phyloP scores from a whole-genome alignment of 345 rosid species.

The Eucalyptus lansdowneana region DNA sequence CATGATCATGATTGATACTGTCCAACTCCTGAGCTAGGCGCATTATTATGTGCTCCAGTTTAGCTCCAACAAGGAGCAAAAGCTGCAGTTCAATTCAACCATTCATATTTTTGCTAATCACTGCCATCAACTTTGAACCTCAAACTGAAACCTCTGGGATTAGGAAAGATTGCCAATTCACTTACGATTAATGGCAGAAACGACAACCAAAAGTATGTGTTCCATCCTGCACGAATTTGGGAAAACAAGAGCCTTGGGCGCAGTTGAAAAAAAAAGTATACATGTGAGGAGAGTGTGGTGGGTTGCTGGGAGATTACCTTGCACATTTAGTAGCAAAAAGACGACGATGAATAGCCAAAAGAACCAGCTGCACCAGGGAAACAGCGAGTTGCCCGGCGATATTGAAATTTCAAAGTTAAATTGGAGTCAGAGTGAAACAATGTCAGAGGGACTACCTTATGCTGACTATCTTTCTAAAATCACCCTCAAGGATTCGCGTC shows the following conservation, averaged over 20 bases:
- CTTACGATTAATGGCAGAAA: slow-evolving; percentile 79
- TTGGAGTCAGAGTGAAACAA: neutral
- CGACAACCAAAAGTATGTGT: slow-evolving; percentile 73
- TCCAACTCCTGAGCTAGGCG: slow-evolving; percentile 38
- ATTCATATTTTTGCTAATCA: neutral
- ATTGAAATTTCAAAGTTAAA: too few species aligned
- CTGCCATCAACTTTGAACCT: neutral
- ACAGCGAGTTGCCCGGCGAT: neutral
- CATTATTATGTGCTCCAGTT: slow-evolving; percentile 58
- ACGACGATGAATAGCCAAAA: slow-evolving; percentile 82
- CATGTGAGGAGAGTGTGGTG: neutral
- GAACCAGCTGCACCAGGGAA: slow-evolving; percentile 42
- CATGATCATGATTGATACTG: neutral
- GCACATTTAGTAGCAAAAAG: slow-evolving; percentile 62
- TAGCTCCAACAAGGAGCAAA: slow-evolving; percentile 69
- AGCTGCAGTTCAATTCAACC: slow-evolving; percentile 23
- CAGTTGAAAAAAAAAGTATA: neutral
- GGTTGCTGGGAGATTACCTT: slow-evolving; percentile 23
- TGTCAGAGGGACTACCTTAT: slow-evolving; percentile 33
- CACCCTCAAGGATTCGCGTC: slow-evolving; percentile 45
- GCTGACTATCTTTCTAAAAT: slow-evolving; percentile 63
- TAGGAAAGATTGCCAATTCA: neutral
- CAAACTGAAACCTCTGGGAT: neutral
- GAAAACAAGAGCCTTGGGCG: neutral
- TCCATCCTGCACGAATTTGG: slow-evolving; percentile 53